Base-by-base conservation (phyloP, 495 filamentous ascomycete genomes). In the Bombardia bombarda region DNA sequence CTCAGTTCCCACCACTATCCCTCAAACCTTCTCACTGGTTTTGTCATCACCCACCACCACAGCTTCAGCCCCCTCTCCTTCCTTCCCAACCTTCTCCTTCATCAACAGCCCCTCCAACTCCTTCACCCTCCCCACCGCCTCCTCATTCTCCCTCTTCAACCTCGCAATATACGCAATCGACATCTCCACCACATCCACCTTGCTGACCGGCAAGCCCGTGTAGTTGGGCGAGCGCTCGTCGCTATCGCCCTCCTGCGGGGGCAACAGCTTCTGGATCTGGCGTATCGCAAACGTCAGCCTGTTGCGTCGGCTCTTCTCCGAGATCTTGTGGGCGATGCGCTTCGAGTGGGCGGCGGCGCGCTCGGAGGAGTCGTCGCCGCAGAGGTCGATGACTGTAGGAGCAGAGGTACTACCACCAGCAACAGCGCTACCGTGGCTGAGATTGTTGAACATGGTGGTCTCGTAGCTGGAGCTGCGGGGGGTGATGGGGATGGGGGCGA, bases 181-280 rank as follows among this genome's bases (percentile, higher is more conserved):
- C 52, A 58, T 54, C 46, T 61, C 58, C 0, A 55, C 58, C 2
- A 61, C 43, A 21, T 61, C 58, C 7, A 61, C 48, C 43, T 61
- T 61, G 44, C 58, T 61, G 18, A 46, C 47, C 1, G 51, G 52
- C 23, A 43, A 43, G 7, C 28, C n/a, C 16, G 7, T 38, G 5
- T 18, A 6, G 9, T 18, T 18, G 7, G 18, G 18, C 14, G 21
- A 7, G 5, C n/a, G 10, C 21, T 40, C 13, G 14, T 20, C 4
- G 20, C 36, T 24, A 12, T 47, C 42, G 7, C 23, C 24, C 3
- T 28, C 43, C 9, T 8, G 20, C 2, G 47, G 32, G 8, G 57
- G 57, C 20, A 61, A 36, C 19, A 61, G 43, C 43, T 55, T 58
- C 35, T 61, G 52, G n/a, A 61, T 61, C 50, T 61, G 55, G 0